Conservation (phyloP, 1,284 basidiomycete genomes). For the Leccinum angustisporum region DNA sequence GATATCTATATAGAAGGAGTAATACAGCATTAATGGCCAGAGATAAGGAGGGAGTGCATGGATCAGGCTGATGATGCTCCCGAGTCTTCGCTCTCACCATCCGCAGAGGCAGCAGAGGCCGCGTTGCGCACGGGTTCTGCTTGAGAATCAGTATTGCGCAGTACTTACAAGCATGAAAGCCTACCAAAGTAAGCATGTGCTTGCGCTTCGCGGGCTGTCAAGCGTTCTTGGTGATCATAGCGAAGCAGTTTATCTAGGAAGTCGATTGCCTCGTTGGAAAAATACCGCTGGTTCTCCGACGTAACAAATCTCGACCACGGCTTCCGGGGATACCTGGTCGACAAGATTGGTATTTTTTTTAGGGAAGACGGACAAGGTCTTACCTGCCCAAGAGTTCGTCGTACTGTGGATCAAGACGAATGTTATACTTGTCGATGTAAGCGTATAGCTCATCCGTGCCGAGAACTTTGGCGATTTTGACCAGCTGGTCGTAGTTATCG, state of each 20-base stretch:
- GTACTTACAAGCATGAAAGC: slow-evolving; percentile 19
- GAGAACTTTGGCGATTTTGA: slow-evolving; percentile 97
- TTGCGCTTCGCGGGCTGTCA: slow-evolving; percentile 92
- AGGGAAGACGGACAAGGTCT: background rate
- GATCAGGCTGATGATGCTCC: slow-evolving; percentile 51
- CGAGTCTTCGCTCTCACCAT: slow-evolving; percentile 77
- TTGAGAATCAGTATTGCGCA: slow-evolving; percentile 20
- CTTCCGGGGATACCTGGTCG: slow-evolving; percentile 80
- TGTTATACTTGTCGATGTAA: slow-evolving; percentile 92
- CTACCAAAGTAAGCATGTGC: slow-evolving; percentile 87
- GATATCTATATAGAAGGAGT: slow-evolving; percentile 35
- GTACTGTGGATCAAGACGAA: slow-evolving; percentile 88
- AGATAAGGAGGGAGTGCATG: slow-evolving; percentile 29
- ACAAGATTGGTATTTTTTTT: slow-evolving; percentile 3
- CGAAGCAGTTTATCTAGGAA: slow-evolving; percentile 94
- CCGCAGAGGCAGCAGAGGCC: slow-evolving; percentile 44
- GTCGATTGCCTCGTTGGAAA: slow-evolving; percentile 98
- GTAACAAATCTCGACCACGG: slow-evolving; percentile 94
- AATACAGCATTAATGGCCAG: slow-evolving; percentile 30
- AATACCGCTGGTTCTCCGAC: slow-evolving; percentile 94
- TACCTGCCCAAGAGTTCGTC: slow-evolving; percentile 86
- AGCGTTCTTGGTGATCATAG: slow-evolving; percentile 95
- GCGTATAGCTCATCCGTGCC: slow-evolving; percentile 94
- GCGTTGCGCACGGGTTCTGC: slow-evolving; percentile 58
- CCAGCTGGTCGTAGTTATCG: slow-evolving; percentile 98